Evolutionary conservation across 1,139 yeast species (phyloP).

Genomic region (Suhomyces atakaporum): DNA sequence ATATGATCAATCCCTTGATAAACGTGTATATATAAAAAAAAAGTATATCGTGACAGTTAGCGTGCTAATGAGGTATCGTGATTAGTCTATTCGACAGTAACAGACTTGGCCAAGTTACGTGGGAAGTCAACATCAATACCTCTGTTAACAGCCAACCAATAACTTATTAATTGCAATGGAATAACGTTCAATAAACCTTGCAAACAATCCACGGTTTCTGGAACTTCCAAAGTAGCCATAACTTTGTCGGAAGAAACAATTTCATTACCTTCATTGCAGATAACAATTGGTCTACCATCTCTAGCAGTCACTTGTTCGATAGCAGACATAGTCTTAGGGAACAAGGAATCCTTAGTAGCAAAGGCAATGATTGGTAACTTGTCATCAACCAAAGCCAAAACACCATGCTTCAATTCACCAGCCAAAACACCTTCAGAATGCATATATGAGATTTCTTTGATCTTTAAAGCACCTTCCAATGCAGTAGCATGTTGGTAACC

Average conservation of each 20-base stretch:
- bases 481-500: conserved; percentile 98
- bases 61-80: conserved; percentile 5
- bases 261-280: conserved; percentile 87
- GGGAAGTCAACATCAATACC: conserved; percentile 99
- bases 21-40: conserved; percentile 7
- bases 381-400: conserved; percentile 93
- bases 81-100: conserved; percentile 75
- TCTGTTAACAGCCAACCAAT: conserved; percentile 94
- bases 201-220: conserved; percentile 93
- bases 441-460: conserved; percentile 97
- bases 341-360: conserved; percentile 96
- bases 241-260: conserved; percentile 55
- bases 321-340: conserved; percentile 95
- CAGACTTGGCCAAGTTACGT: conserved; percentile 96
- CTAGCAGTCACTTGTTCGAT: conserved; percentile 97
- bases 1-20: conserved; percentile 5
- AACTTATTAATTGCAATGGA: conserved; percentile 94
- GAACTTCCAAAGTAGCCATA: conserved; percentile 79
- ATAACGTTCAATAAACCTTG: conserved; percentile 95
- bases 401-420: conserved; percentile 99
- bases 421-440: conserved; percentile 99
- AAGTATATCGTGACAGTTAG: conserved; percentile 6
- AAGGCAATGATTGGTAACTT: conserved; percentile 91
- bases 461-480: conserved; percentile 96
- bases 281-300: conserved; percentile 93